Base-by-base conservation (phyloP, 179 eudicot genomes). In the Beta corolliflora region DNA sequence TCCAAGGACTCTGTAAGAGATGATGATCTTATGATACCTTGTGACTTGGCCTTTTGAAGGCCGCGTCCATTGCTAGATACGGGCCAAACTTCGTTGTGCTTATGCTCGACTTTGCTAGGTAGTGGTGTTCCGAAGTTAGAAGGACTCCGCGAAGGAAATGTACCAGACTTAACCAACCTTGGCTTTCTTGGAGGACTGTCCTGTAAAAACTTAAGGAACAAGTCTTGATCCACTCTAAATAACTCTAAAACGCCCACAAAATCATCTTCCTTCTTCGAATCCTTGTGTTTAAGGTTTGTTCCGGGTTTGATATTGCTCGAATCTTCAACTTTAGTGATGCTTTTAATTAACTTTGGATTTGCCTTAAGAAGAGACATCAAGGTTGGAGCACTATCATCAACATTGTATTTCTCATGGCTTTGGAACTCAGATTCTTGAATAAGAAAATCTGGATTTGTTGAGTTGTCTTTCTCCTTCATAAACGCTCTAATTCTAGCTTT, bases 41-140 rank as follows among this genome's bases (percentile, higher is more conserved):
- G 80, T 60, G 66, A 80, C 81, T 84, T 79, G 14, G 77, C 77
- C 46, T 85, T 82, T 75, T 84, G 60, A 4, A 85, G 84, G 71
- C 75, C 84, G 53, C 61, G 23, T 18, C 41, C 77, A 61, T 68
- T 64, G 44, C 77, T 77, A 25, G 70, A 50, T 1, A 68, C 46
- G 64, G 93, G 85, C 91, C 91, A 90, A 71, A 74, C 46, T 71
- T 93, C 97, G 31, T 52, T 85, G 14, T 85, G 85, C 83, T 93
- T 93, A 59, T 86, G 79, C 73, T 83, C 84, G 31, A 81, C 60
- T 77, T 77, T 86, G 67, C 84, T 85, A 10, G 84, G 86, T 64
- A 84, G 86, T 64, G 76, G 61, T 19, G 48, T 48, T 41, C 76
- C 82, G 61, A 50, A 76, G 68, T 52, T 81, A 9, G 86, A 50